phyloP scores from a whole-genome alignment of 116 monocot species.

The Posidonia oceanica region DNA sequence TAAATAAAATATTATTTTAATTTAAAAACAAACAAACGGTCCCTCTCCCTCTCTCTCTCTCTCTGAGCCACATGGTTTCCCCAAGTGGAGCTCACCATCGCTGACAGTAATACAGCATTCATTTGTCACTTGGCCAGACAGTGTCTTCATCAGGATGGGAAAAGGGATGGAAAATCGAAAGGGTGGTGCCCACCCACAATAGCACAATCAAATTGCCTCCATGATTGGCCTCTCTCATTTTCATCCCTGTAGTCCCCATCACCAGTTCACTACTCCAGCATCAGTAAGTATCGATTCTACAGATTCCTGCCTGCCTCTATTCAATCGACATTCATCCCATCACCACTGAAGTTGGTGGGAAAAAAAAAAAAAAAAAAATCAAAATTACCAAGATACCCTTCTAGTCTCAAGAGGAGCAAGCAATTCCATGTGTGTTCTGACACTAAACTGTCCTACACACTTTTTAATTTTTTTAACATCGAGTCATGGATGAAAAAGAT shows the following conservation, averaged over 20 bases:
- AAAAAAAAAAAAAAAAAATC: not conserved
- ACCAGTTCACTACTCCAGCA: not conserved
- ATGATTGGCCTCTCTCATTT: not conserved
- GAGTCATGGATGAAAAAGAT: not conserved
- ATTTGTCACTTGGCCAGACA: not conserved
- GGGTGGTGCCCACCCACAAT: slow-evolving; percentile 1
- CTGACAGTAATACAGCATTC: not conserved
- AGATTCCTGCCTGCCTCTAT: not conserved
- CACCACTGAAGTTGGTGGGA: not conserved
- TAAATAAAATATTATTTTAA: no score
- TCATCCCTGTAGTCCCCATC: not conserved
- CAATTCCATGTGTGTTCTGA: slow-evolving; percentile 8
- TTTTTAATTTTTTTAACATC: not conserved
- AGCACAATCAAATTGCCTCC: slow-evolving; percentile 3
- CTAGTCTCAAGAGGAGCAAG: not conserved
- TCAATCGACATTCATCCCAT: not conserved
- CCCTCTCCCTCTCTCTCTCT: no score
- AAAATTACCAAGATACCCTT: not conserved
- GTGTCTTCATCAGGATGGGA: not conserved
- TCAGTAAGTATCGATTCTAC: no score
- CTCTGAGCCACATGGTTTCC: not conserved
- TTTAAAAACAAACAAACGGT: no score
- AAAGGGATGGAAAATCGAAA: slow-evolving; percentile 1
- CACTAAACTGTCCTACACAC: not conserved
- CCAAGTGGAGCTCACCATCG: not conserved